Base-by-base conservation (phyloP, 2,329 filamentous ascomycete genomes). In the Diplodia seriata region DNA sequence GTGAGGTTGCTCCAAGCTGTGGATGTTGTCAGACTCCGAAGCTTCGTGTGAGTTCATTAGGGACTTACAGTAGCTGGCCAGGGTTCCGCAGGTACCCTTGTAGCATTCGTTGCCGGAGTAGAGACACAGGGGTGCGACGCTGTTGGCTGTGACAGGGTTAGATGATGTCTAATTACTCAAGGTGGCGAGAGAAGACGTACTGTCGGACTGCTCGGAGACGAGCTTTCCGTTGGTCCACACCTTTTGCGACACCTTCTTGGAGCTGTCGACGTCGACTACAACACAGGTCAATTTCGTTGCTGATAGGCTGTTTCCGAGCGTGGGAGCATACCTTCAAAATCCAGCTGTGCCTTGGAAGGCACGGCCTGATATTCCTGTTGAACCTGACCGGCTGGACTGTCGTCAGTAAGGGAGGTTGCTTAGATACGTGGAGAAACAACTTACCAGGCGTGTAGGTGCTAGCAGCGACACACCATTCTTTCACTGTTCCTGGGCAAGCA, bases 91-190 rank as follows among this genome's bases (percentile, higher is more conserved):
- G 3, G 53, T 62, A 14, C 43, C 59, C 23, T 29, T 50, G 57
- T 68, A 69, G 43, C 68, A 69, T 51, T 69, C 68, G 14, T 55
- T 68, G 7, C 50, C 55, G 1, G 70, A 84, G 57, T 68, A 69
- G 3, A 65, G 53, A 1, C 31, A 14, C 18, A 40, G 8, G 14
- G 29, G 47, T 11, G 31, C 11, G 29, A 54, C 6, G 14, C 43
- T n/a, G 8, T 47, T 4, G 33, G 18, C 26, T 5, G 1, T 33
- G 0, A 12, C 2, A 11, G 15, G 20, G 11, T 36, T 15, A 50
- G 14, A 15, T 11, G n/a, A 8, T 26, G 47, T 8, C 3, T 1
- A 20, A 47, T 11, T 36, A n/a, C n/a, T n/a, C 1, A 2, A n/a
- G 3, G 6, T 3, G 4, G n/a, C 14, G 3, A n/a, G 7, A 6